Conservation (phyloP, 2,329 filamentous ascomycete species). For the Dactylellina leptospora region DNA sequence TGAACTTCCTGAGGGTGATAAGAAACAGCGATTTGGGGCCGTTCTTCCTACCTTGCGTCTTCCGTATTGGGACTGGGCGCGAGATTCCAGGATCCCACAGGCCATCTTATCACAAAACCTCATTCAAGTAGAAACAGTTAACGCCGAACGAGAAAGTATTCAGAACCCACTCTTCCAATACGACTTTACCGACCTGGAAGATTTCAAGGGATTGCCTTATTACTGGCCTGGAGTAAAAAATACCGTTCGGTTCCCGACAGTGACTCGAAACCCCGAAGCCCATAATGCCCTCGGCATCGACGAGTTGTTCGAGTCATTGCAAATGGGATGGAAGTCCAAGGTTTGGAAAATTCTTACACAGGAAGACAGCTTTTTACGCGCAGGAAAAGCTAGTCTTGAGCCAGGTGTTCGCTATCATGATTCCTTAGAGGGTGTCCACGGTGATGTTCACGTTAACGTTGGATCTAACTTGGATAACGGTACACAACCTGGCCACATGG, state of each 20-base stretch:
- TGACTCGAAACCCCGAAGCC: constrained; percentile 7
- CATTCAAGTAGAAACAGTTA: constrained; percentile 66
- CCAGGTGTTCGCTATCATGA: constrained; percentile 3
- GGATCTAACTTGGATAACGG: constrained; percentile 1
- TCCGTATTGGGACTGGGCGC: constrained; percentile 66
- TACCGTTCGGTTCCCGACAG: constrained; percentile 11
- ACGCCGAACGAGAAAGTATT: constrained; percentile 66
- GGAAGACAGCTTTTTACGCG: constrained; percentile 66
- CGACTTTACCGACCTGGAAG: constrained; percentile 63
- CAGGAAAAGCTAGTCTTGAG: neutral
- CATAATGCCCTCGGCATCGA: constrained; percentile 9
- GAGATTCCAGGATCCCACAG: constrained; percentile 59
- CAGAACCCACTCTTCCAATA: constrained; percentile 71
- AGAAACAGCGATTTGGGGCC: constrained; percentile 59
- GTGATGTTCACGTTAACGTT: constrained; percentile 20
- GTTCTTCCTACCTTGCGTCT: constrained; percentile 58
- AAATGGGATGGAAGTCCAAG: constrained; percentile 65
- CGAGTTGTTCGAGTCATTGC: too few species aligned
- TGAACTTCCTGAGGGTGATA: constrained; percentile 61
- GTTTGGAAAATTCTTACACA: constrained; percentile 72
- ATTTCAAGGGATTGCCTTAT: constrained; percentile 14
- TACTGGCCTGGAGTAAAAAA: constrained; percentile 11
- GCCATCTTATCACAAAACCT: constrained; percentile 40
- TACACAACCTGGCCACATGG: constrained; percentile 58
- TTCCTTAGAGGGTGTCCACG: constrained; percentile 28